Conservation (phyloP, 2,329 filamentous ascomycete genomes). For the Colletotrichum sp. region DNA sequence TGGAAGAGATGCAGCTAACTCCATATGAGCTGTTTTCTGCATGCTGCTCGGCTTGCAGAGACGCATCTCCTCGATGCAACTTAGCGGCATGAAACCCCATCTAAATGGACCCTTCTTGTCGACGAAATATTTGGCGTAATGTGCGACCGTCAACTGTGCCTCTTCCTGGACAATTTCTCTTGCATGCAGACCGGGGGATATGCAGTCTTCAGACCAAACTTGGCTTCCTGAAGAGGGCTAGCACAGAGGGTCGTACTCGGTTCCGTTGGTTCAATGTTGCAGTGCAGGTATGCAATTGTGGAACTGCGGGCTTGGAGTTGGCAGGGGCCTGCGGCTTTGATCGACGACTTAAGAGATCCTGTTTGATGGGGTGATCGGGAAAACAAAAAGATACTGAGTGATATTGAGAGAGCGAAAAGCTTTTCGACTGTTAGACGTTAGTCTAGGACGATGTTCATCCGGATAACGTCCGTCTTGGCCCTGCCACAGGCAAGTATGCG, state of each 20-base stretch:
- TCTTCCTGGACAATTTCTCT: background rate
- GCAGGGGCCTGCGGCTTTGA: background rate
- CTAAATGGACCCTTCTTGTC: fast-evolving
- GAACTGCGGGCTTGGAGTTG: background rate
- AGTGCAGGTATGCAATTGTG: fast-evolving
- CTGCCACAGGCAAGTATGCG: too few relatives aligned
- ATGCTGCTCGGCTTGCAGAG: fast-evolving
- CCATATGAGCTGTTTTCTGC: background rate
- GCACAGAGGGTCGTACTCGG: background rate
- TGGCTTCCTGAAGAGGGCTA: background rate
- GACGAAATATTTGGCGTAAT: fast-evolving
- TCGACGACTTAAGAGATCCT: background rate
- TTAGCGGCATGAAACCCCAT: background rate
- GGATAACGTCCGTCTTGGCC: too few relatives aligned
- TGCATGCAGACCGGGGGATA: background rate
- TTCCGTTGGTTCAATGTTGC: background rate
- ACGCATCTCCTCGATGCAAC: fast-evolving
- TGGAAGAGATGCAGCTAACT: background rate
- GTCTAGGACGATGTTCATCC: too few relatives aligned
- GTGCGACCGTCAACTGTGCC: background rate
- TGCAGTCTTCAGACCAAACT: fast-evolving
- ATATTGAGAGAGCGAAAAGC: background rate
- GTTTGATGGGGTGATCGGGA: too few relatives aligned
- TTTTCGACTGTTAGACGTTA: too few relatives aligned
- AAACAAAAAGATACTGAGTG: background rate